phyloP scores from a whole-genome alignment of 1,284 basidiomycete genomes.

The Marasmius fiardii region DNA sequence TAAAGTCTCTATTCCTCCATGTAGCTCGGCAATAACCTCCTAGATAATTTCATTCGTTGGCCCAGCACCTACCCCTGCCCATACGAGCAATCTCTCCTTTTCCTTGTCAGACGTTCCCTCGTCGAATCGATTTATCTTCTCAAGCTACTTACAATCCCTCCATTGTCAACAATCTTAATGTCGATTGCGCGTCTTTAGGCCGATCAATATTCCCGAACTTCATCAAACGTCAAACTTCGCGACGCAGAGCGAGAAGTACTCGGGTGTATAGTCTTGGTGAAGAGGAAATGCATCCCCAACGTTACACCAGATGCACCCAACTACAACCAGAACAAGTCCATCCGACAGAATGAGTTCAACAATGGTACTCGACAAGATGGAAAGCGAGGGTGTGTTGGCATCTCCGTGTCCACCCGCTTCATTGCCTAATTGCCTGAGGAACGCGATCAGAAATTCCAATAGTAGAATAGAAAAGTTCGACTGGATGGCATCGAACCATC shows the following conservation, averaged over 20 bases:
- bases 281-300: constrained; percentile 51
- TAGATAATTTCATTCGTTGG: constrained; percentile 8
- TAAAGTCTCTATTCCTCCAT: not conserved
- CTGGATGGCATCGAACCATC: no score
- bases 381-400: constrained; percentile 37
- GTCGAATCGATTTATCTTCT: constrained; percentile 10
- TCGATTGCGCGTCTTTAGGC: constrained; percentile 38
- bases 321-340: constrained; percentile 42
- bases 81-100: constrained; percentile 16
- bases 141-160: constrained; percentile 8
- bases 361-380: constrained; percentile 40
- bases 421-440: constrained; percentile 30
- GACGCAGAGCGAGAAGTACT: constrained; percentile 38
- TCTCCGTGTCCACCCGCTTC: constrained; percentile 55
- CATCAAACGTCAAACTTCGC: constrained; percentile 45
- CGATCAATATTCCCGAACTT: constrained; percentile 38
- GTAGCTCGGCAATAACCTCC: not conserved
- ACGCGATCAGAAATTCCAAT: no score
- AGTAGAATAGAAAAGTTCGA: no score
- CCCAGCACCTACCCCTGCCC: constrained; percentile 19
- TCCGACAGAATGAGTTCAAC: constrained; percentile 28
- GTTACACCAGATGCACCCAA: constrained; percentile 50
- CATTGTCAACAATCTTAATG: constrained; percentile 19
- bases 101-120: constrained; percentile 11
- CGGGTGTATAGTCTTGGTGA: constrained; percentile 40